Base-by-base conservation (phyloP, 768 basidiomycete genomes). In the Boletus subcaerulescens region DNA sequence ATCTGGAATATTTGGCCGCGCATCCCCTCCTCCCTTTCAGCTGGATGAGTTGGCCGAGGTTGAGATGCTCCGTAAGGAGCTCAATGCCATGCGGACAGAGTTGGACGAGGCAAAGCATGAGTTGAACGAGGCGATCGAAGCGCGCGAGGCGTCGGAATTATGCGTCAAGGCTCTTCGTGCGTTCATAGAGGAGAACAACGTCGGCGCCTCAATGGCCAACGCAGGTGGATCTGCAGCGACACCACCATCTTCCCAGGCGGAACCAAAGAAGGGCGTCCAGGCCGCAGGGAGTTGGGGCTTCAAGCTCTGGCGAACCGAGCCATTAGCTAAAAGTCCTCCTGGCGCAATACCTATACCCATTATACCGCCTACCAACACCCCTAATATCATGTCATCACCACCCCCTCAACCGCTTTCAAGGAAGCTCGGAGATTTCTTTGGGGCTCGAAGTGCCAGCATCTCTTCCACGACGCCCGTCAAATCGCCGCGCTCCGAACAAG, bases 161-260 rank as follows among this genome's bases (percentile, higher is more conserved):
- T 94, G 92, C 66, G 84, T 90, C 59, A 84, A 82, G 51, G 91
- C 89, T 0, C 75, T 98, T 41, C 80, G 93, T 36, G 87, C 85
- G 53, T 98, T 89, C 66, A 91, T 92, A 59, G 82, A 81, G 20
- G 84, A 90, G 59, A 84, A 86, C 66, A 83, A 84, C 53, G 76
- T 89, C 46, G 87, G 87, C 10, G 62, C 61, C 3, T 43, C 67
- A 29, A 54, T 60, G 14, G 35, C 65, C 17, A 57, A 52, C 40
- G 40, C 38, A 13, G 17, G 57, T 48, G 62, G 58, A 48, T 59
- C 65, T 40, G 38, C 62, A 41, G 18, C 54, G 48, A 50, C 50
- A 57, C 40, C 48, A 11, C 48, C 56, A 50, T 52, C 55, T 58
- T 69, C 56, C 18, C 69, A 69, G 49, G 63, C 42, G n/a, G 74